A percentile compares a stretch with the other conserved stretches of the same genome.
Evolutionary conservation across 352 stramenopile species (phyloP).

Genomic region (Pythium dissotocum): DNA sequence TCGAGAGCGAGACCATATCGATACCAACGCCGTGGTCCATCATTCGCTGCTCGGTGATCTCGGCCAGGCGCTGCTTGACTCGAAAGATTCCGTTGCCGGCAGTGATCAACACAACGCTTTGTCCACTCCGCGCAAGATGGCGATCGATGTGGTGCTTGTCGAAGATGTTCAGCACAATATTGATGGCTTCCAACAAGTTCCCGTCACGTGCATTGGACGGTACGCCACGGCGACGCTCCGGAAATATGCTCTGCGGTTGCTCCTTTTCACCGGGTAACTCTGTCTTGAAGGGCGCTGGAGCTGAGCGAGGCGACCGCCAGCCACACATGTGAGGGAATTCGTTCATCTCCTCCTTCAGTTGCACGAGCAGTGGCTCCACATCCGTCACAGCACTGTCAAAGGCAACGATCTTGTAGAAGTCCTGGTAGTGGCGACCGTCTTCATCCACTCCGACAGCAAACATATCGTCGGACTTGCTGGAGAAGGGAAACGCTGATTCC

Average conservation of each 20-base stretch:
- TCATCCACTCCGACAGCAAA: constrained; percentile 77
- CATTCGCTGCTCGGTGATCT: constrained; percentile 99
- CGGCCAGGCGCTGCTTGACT: constrained; percentile 93
- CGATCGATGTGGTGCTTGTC: constrained; percentile 99
- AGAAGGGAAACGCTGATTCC: constrained; percentile 65
- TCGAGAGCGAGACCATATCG: constrained; percentile 95
- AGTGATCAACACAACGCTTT: constrained; percentile 96
- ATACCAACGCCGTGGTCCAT: constrained; percentile 99
- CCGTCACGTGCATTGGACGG: constrained; percentile 79
- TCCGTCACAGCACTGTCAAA: constrained; percentile 76
- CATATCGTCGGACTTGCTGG: constrained; percentile 47
- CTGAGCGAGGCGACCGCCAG: constrained; percentile 45
- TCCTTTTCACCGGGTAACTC: constrained; percentile 18
- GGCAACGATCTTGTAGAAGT: constrained; percentile 86
- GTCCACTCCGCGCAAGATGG: constrained; percentile 94
- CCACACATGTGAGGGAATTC: constrained; percentile 68
- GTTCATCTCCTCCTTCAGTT: constrained; percentile 81
- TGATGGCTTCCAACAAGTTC: constrained; percentile 98
- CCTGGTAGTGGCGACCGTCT: constrained; percentile 76
- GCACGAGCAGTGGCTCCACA: constrained; percentile 62
- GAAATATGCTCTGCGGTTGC: neutral
- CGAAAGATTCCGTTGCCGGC: constrained; percentile 96
- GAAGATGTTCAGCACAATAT: constrained; percentile 98
- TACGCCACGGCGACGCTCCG: constrained; percentile 37
- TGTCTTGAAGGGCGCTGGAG: neutral